Percentiles rank a stretch among this genome's conserved stretches.
phyloP scores from a whole-genome alignment of 2,329 filamentous ascomycete genomes.

The Colletotrichum higginsianum region DNA sequence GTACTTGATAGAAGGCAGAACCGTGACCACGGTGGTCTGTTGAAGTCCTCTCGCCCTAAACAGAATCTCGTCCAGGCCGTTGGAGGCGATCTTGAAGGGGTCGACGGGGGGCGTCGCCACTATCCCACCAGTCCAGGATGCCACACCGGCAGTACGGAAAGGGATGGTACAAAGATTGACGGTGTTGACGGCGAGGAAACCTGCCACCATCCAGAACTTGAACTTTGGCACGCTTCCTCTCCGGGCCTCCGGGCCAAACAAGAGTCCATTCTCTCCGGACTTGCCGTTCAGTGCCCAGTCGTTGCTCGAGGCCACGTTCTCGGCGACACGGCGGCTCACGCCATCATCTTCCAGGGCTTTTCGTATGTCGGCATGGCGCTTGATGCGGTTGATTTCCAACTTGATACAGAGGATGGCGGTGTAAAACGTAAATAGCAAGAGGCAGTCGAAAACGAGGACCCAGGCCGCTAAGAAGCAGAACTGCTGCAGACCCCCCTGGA shows the following conservation, averaged over 20 bases:
- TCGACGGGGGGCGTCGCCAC: conserved; percentile 86
- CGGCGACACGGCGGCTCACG: conserved; percentile 88
- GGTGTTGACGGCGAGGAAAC: conserved; percentile 91
- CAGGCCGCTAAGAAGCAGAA: conserved; percentile 98
- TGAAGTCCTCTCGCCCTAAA: conserved; percentile 76
- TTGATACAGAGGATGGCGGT: conserved; percentile 98
- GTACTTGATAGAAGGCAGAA: conserved; percentile 96
- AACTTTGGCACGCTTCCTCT: conserved; percentile 95
- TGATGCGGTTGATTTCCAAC: conserved; percentile 98
- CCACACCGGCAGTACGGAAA: conserved; percentile 77
- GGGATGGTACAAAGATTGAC: conserved; percentile 92
- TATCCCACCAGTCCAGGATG: conserved; percentile 73
- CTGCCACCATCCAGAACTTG: conserved; percentile 96
- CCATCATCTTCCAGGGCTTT: conserved; percentile 98
- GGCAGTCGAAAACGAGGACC: conserved; percentile 96
- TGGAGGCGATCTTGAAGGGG: conserved; percentile 95
- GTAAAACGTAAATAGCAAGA: conserved; percentile 97
- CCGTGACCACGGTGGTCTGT: conserved; percentile 82
- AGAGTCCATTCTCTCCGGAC: conserved; percentile 45
- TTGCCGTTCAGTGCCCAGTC: conserved; percentile 80
- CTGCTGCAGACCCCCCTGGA: conserved; percentile 95
- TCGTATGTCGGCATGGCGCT: conserved; percentile 92
- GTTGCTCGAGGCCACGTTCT: conserved; percentile 92
- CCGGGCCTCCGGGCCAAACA: conserved; percentile 54
- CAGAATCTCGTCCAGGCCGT: conserved; percentile 80